These are phyloP conservation scores for Xylaria sp. DNA, from an alignment of 2,329 filamentous ascomycete species.

Conservation along the genomic window DNA sequence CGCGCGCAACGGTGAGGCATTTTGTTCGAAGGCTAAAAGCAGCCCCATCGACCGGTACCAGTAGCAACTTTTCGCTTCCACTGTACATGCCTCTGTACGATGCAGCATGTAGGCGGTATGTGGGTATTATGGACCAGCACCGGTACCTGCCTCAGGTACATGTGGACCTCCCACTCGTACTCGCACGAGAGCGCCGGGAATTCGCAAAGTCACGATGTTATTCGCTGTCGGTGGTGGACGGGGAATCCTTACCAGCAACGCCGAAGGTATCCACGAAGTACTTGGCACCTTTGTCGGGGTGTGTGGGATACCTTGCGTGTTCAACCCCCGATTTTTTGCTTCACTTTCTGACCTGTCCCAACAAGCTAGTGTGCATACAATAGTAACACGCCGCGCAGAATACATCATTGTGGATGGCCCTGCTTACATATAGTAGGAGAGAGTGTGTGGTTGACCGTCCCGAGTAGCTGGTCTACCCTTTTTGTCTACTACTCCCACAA, in stretches of 20 bases:
- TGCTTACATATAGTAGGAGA: neutral
- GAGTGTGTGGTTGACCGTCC: neutral
- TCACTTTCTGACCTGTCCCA: conserved; percentile 16
- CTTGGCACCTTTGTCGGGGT: conserved; percentile 1
- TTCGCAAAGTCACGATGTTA: conserved; percentile 27
- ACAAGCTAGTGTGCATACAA: neutral
- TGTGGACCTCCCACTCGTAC: neutral
- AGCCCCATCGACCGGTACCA: conserved; percentile 22
- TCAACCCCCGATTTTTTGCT: conserved; percentile 1
- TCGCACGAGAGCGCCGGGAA: conserved; percentile 18
- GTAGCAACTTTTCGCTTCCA: conserved; percentile 17
- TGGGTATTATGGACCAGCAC: neutral
- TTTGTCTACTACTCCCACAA: neutral
- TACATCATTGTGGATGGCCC: conserved; percentile 12
- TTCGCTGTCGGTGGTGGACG: conserved; percentile 33
- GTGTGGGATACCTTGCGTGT: conserved; percentile 15
- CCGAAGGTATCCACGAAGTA: conserved; percentile 33
- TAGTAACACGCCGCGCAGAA: conserved; percentile 8
- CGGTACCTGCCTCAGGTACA: neutral
- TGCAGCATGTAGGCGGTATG: neutral
- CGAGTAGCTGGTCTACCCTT: neutral
- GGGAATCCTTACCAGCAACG: conserved; percentile 16
- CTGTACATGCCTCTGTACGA: neutral
- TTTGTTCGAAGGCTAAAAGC: conserved; percentile 35
- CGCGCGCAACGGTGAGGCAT: conserved; percentile 33